phyloP scores from a whole-genome alignment of 169 alveolate genomes.

The Plasmodium malariae region DNA sequence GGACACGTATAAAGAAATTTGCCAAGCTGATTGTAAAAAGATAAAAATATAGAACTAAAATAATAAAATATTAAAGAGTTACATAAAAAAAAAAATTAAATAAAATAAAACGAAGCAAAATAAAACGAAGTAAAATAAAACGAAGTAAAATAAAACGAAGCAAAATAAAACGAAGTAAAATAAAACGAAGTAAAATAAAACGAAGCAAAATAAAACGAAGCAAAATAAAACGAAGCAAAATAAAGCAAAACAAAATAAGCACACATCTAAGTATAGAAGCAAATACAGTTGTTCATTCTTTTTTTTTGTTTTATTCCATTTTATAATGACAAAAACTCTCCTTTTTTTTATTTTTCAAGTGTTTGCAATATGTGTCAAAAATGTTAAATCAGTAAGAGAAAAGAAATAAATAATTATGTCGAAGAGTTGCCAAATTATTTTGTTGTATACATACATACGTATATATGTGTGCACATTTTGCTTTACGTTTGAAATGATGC shows the following conservation, averaged over 20 bases:
- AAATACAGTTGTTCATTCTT: not conserved
- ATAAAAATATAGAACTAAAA: no score
- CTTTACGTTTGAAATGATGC: not conserved
- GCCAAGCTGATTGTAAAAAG: no score
- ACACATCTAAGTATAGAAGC: not conserved
- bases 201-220: not conserved
- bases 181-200: not conserved
- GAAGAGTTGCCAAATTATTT: no score
- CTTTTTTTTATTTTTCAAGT: slow-evolving; percentile 44
- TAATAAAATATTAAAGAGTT: no score
- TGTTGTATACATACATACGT: slow-evolving; percentile 4
- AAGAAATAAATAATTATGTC: not conserved
- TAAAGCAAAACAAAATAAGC: not conserved
- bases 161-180: no score
- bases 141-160: no score
- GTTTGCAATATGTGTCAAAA: slow-evolving; percentile 29
- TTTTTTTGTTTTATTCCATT: slow-evolving; percentile 6
- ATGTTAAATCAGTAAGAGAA: slow-evolving; percentile 56
- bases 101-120: no score
- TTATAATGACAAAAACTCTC: slow-evolving; percentile 38
- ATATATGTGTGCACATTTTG: not conserved
- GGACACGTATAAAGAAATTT: no score
- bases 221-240: no score
- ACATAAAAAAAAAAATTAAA: no score
- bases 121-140: no score